Percentiles rank a stretch among this genome's conserved stretches.
Evolutionary conservation across 257 asterid species (phyloP).

Genomic region (Petrea volubilis): DNA sequence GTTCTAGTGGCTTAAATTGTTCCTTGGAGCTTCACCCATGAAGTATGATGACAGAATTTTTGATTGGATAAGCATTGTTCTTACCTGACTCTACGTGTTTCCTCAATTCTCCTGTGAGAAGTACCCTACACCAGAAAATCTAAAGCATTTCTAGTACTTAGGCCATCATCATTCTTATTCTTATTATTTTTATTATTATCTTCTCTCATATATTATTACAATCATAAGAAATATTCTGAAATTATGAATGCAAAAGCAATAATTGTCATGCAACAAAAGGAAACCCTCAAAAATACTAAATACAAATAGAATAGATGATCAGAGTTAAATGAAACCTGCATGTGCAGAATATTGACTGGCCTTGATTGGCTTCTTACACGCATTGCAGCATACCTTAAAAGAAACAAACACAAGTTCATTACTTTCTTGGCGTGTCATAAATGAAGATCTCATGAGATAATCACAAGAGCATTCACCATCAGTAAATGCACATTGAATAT

Average conservation of each 20-base stretch:
- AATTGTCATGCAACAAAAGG: conserved; percentile 13
- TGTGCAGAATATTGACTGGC: conserved; percentile 77
- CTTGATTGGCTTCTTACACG: conserved; percentile 93
- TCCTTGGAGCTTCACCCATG: background rate
- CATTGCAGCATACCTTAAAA: conserved; percentile 86
- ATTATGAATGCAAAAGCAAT: background rate
- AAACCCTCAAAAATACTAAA: conserved; percentile 15
- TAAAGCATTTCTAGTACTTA: conserved; percentile 6
- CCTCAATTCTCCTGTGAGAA: background rate
- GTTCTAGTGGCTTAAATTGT: background rate
- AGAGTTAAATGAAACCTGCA: conserved; percentile 59
- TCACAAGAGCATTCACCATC: conserved; percentile 7
- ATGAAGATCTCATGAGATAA: conserved; percentile 11
- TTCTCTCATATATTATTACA: conserved; percentile 1
- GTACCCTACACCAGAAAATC: background rate
- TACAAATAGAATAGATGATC: conserved; percentile 14
- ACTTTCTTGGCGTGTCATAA: conserved; percentile 21
- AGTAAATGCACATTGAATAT: background rate
- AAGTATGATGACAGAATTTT: conserved; percentile 5
- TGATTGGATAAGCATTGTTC: background rate
- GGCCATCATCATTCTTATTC: background rate
- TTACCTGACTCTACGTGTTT: background rate
- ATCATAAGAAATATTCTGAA: background rate
- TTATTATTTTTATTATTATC: conserved; percentile 13
- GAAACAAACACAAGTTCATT: conserved; percentile 28